Base-by-base conservation (phyloP, 108 stramenopile species). In the Nitzschia palea region DNA sequence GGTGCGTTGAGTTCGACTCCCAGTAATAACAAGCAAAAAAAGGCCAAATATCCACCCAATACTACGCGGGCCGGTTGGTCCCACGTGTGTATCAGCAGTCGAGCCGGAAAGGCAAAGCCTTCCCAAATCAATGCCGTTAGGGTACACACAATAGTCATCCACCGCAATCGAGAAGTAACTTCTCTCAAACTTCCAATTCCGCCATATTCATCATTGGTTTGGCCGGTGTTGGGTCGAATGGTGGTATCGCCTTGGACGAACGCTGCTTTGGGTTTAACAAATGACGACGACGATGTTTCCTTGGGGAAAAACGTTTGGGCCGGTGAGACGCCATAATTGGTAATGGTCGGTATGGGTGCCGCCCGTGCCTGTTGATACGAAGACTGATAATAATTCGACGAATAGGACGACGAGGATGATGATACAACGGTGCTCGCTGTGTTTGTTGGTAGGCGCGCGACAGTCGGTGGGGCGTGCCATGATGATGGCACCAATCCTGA, bases 141-240 rank as follows among this genome's bases (percentile, higher is more conserved):
- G n/a, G 67, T 57, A 26, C 57, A 50, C 1, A 33, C 47, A 68
- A 76, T 76, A 12, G 74, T 68, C 54, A 52, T 47, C 67, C 67
- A 68, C 20, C 74, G 74, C 44, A 76, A 56, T 18, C 61, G 61
- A 15, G 54, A 42, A 3, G 67, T 52, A 10, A 76, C 47, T 50
- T 76, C 74, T 2, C 51, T 60, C 15, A 76, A 47, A 57, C 67
- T 68, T 34, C 74, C 70, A 20, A 78, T 37, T 4, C 68, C 63
- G n/a, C 70, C 75, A 54, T 43, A 42, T 26, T 61, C 59, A 54
- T 73, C 57, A 58, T 81, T 81, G 50, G 70, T 72, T 40, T 71
- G 30, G 18, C 80, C 80, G 0, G 62, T 76, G 59, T 81, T 81
- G 54, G 80, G 80, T 12, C 68, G 67, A 32, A 81, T 18, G 23